phyloP scores from a whole-genome alignment of 805 yeast species.

The Grigorovia humatica region DNA sequence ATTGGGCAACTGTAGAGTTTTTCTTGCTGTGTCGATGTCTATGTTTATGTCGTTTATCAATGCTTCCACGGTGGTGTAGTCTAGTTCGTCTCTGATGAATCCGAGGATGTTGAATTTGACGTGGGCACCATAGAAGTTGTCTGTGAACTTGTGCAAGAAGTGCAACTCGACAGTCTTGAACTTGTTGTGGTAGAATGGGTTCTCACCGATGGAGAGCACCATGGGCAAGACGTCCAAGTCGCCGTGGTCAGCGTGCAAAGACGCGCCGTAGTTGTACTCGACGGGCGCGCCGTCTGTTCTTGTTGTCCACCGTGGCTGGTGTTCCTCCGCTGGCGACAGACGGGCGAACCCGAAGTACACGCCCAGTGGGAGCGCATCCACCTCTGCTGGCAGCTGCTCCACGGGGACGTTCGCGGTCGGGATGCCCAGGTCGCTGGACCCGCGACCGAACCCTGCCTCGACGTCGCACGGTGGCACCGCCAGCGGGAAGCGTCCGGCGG shows the following conservation, averaged over 20 bases:
- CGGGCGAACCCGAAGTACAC: conserved; percentile 80
- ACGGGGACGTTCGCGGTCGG: conserved; percentile 91
- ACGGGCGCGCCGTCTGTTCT: conserved; percentile 36
- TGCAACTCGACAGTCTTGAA: conserved; percentile 82
- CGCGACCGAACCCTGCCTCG: conserved; percentile 87
- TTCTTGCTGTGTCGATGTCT: conserved; percentile 60
- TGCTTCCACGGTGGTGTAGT: conserved; percentile 77
- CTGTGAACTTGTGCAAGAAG: conserved; percentile 59
- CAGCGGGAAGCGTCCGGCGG: conserved; percentile 40
- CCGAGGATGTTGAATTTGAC: conserved; percentile 69
- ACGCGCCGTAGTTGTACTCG: conserved; percentile 51
- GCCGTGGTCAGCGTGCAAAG: conserved; percentile 27
- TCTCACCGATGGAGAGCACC: conserved; percentile 95
- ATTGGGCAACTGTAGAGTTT: conserved; percentile 1
- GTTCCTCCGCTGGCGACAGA: conserved; percentile 17
- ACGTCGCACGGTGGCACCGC: conserved; percentile 37
- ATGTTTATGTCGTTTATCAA: conserved; percentile 71
- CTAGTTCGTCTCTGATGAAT: conserved; percentile 80
- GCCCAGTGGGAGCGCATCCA: conserved; percentile 51
- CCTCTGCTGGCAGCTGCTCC: conserved; percentile 33
- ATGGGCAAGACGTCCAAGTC: conserved; percentile 55
- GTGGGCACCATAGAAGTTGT: conserved; percentile 73
- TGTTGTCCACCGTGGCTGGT: conserved; percentile 12
- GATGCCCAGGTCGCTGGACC: conserved; percentile 84
- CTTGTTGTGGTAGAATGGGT: conserved; percentile 77